Conservation (phyloP, 2,329 filamentous ascomycete genomes). For the Talaromyces sp. region DNA sequence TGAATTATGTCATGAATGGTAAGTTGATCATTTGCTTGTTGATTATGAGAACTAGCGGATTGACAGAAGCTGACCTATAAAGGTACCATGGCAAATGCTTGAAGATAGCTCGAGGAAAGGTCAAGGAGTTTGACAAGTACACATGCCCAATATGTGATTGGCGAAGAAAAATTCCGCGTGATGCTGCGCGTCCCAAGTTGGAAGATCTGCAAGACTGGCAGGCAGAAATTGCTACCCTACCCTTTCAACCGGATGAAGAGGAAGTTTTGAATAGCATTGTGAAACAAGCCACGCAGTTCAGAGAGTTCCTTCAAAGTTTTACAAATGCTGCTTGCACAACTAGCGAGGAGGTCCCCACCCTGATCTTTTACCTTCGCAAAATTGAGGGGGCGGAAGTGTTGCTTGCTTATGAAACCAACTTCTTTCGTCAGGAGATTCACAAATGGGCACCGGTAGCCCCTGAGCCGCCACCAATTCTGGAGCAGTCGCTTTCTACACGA, state of each 20-base stretch:
- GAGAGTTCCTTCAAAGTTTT: constrained; percentile 74
- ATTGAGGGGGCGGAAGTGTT: constrained; percentile 96
- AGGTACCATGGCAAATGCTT: constrained; percentile 98
- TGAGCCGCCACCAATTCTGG: constrained; percentile 76
- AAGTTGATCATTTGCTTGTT: constrained; percentile 34
- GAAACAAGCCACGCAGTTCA: constrained; percentile 77
- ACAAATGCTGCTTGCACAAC: constrained; percentile 79
- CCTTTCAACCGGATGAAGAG: constrained; percentile 96
- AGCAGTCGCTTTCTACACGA: constrained; percentile 83
- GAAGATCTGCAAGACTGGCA: constrained; percentile 84
- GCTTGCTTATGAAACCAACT: constrained; percentile 91
- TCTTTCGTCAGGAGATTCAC: constrained; percentile 91
- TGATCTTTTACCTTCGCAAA: constrained; percentile 94
- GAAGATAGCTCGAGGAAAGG: constrained; percentile 94
- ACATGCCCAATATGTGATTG: constrained; percentile 98
- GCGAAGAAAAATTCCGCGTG: constrained; percentile 92
- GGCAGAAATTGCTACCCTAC: constrained; percentile 73
- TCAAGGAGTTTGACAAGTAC: constrained; percentile 98
- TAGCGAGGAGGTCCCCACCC: constrained; percentile 79
- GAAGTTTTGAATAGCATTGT: constrained; percentile 82
- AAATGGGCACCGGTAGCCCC: constrained; percentile 91
- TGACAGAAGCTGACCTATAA: not conserved
- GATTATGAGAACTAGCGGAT: not conserved
- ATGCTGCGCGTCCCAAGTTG: constrained; percentile 90
- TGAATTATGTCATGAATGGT: constrained; percentile 97